Evolutionary conservation across 2,329 filamentous ascomycete species (phyloP).

Genomic region (Zasmidium citrigriseum): DNA sequence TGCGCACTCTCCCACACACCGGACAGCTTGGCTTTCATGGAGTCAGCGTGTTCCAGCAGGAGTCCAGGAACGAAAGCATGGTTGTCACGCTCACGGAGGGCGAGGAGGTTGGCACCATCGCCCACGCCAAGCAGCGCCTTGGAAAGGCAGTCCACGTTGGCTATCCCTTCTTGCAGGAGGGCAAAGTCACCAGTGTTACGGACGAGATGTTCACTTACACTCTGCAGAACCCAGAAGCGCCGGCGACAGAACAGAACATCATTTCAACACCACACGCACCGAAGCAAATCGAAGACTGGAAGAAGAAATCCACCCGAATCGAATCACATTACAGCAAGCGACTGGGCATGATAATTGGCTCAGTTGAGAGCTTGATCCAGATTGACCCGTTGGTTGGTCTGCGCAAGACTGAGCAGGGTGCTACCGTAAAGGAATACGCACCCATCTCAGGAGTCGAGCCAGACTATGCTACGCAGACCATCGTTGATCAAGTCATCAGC

Average conservation of each 20-base stretch:
- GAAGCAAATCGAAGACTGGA: conserved; percentile 78
- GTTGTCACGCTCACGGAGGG: conserved; percentile 80
- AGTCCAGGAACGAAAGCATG: conserved; percentile 96
- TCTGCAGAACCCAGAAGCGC: conserved; percentile 57
- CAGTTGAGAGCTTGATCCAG: conserved; percentile 84
- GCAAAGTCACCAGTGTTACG: conserved; percentile 82
- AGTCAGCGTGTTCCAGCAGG: conserved; percentile 91
- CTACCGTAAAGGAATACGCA: conserved; percentile 89
- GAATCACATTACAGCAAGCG: conserved; percentile 89
- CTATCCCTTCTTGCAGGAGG: conserved; percentile 94
- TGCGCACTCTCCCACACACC: conserved; percentile 82
- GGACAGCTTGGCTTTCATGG: conserved; percentile 83
- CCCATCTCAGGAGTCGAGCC: conserved; percentile 81
- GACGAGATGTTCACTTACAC: conserved; percentile 92
- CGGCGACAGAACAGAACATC: conserved; percentile 50
- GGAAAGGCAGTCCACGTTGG: conserved; percentile 87
- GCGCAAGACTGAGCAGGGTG: conserved; percentile 84
- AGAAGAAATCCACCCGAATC: conserved; percentile 78
- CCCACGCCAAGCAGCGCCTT: conserved; percentile 74
- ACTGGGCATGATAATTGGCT: conserved; percentile 81
- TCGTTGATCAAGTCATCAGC: conserved; percentile 87
- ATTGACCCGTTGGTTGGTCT: conserved; percentile 94
- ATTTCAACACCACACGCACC: conserved; percentile 70
- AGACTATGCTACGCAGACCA: conserved; percentile 85
- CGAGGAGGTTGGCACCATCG: conserved; percentile 68